Conservation (phyloP, 2,329 filamentous ascomycete species). For the Stachybotrys chlorohalonatus region DNA sequence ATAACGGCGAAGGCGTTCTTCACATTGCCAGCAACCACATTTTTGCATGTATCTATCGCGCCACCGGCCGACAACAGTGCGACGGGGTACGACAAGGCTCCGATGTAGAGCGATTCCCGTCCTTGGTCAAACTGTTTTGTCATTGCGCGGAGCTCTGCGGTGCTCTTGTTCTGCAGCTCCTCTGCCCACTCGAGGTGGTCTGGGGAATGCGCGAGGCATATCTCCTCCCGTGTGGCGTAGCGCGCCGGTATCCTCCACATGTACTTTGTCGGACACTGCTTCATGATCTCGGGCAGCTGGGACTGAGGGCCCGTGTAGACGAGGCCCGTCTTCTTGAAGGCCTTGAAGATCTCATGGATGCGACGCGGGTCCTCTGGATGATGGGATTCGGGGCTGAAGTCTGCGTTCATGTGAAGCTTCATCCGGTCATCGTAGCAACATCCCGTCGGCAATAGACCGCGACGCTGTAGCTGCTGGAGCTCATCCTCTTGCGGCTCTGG, state of each 20-base stretch:
- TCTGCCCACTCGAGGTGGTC: constrained; percentile 74
- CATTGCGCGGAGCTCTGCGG: constrained; percentile 58
- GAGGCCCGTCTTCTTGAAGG: constrained; percentile 72
- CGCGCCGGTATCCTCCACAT: constrained; percentile 74
- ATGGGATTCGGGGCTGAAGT: constrained; percentile 63
- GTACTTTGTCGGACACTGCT: constrained; percentile 46
- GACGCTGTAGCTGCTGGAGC: constrained; percentile 28
- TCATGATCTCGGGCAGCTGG: constrained; percentile 42
- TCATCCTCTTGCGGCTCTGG: constrained; percentile 27
- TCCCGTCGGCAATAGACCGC: constrained; percentile 56
- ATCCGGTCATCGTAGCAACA: constrained; percentile 90
- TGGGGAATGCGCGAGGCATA: constrained; percentile 68
- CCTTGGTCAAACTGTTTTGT: constrained; percentile 53
- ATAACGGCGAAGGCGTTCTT: constrained; percentile 97
- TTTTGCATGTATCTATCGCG: constrained; percentile 90
- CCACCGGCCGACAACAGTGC: constrained; percentile 81
- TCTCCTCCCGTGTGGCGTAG: constrained; percentile 69
- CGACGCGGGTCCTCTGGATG: constrained; percentile 92
- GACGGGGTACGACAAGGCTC: constrained; percentile 70
- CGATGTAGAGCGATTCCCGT: constrained; percentile 74
- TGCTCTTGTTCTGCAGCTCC: constrained; percentile 40
- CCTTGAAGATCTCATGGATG: constrained; percentile 88
- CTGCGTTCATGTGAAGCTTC: constrained; percentile 87
- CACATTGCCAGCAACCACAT: constrained; percentile 72
- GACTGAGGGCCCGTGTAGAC: constrained; percentile 54